Percentiles rank a stretch among this genome's conserved stretches.
Evolutionary conservation across 169 alveolate species (phyloP).

Genomic region (Ichthyophthirius multifiliis): DNA sequence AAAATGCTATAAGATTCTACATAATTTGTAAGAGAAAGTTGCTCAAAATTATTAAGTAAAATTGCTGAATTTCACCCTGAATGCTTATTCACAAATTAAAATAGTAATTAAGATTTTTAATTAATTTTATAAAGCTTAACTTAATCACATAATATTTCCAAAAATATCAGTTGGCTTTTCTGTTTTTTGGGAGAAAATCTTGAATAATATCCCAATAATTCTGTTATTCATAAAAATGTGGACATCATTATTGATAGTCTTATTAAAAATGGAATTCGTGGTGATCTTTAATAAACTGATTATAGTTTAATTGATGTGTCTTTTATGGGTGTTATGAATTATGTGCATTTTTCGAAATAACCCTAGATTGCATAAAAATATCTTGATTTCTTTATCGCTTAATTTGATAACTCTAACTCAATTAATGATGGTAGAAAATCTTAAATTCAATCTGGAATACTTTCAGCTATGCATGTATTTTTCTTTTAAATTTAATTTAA

Average conservation of each 20-base stretch:
- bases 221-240: background rate
- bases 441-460: conserved; percentile 1
- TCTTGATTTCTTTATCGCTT: background rate
- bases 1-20: background rate
- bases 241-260: background rate
- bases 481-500: no score
- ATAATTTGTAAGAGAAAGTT: background rate
- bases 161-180: conserved; percentile 7
- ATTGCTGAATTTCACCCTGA: conserved; percentile 4
- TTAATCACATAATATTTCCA: background rate
- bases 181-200: conserved; percentile 8
- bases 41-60: background rate
- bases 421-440: background rate
- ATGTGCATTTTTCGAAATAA: background rate
- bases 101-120: background rate
- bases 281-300: no score
- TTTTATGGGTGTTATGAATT: background rate
- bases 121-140: background rate
- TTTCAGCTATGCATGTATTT: conserved; percentile 14
- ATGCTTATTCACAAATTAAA: background rate
- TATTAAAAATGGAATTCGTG: background rate
- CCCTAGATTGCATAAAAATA: background rate
- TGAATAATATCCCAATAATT: background rate
- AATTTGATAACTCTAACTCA: background rate
- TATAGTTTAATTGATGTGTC: background rate